Conservation (phyloP, 148 eudicot genomes). For the Spergularia marina region DNA sequence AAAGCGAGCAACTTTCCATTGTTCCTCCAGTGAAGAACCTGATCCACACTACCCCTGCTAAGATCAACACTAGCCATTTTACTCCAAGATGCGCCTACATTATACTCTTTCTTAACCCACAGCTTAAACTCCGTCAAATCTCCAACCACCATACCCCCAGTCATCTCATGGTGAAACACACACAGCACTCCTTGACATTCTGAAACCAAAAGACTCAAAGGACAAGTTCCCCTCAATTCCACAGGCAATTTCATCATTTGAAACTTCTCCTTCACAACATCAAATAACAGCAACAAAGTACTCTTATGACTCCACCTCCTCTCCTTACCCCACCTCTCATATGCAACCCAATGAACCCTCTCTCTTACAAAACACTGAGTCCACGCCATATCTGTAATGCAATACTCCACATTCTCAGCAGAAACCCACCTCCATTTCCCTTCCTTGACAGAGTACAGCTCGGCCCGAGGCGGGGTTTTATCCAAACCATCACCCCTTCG, state of each 20-base stretch:
- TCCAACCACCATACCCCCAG: not conserved
- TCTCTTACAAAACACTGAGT: not conserved
- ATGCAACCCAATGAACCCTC: slow-evolving; percentile 9
- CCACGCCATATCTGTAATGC: not conserved
- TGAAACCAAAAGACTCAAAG: not conserved
- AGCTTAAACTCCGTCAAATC: not conserved
- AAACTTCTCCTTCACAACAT: slow-evolving; percentile 9
- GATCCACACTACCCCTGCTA: not conserved
- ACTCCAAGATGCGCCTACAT: not conserved
- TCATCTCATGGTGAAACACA: not conserved
- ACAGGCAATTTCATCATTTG: slow-evolving; percentile 7
- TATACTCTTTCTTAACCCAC: slow-evolving; percentile 14
- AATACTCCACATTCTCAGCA: not conserved
- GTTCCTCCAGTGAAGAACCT: slow-evolving; percentile 1
- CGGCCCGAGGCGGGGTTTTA: slow-evolving; percentile 1
- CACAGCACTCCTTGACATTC: slow-evolving; percentile 6
- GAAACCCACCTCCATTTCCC: slow-evolving; percentile 13
- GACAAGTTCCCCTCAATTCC: slow-evolving; percentile 12
- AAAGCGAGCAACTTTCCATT: not conserved
- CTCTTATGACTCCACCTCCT: not conserved
- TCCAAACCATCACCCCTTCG: not conserved
- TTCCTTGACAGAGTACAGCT: slow-evolving; percentile 14
- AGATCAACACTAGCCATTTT: slow-evolving; percentile 10
- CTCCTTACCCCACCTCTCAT: slow-evolving; percentile 6
- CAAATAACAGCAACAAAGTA: slow-evolving; percentile 7